Conservation (phyloP, 108 stramenopile species). For the Discostella stelligeroides region DNA sequence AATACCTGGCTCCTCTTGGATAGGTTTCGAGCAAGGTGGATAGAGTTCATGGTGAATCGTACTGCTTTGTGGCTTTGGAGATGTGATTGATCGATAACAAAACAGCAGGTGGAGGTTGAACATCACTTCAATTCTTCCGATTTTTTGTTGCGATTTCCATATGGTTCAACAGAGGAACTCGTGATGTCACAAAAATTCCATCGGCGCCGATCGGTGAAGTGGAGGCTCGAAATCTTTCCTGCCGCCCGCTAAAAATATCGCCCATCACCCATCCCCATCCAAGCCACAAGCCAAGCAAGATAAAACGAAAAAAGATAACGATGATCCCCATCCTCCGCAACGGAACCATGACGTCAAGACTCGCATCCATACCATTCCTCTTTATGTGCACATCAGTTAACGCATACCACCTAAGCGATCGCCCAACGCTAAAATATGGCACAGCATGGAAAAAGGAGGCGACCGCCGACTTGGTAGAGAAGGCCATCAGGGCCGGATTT, state of each 20-base stretch:
- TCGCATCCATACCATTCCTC: background rate
- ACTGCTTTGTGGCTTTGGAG: background rate
- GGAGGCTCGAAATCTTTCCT: too few species aligned
- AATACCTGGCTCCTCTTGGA: conserved; percentile 21
- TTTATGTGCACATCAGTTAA: conserved; percentile 1
- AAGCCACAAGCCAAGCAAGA: too few species aligned
- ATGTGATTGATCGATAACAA: background rate
- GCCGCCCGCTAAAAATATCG: too few species aligned
- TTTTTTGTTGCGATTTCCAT: background rate
- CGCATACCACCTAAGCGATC: conserved; percentile 28
- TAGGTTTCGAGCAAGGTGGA: conserved; percentile 24
- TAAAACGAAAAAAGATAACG: too few species aligned
- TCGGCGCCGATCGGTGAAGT: too few species aligned
- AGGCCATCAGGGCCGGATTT: conserved; percentile 56
- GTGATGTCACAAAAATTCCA: too few species aligned
- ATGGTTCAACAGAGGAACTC: background rate
- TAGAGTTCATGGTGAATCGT: conserved; percentile 32
- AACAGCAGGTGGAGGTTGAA: background rate
- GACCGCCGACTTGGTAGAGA: conserved; percentile 48
- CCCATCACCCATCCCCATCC: too few species aligned
- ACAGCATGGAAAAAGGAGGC: conserved; percentile 70
- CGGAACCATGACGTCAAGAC: background rate
- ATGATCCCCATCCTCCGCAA: background rate
- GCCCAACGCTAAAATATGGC: conserved; percentile 52
- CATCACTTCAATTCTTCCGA: background rate